A percentile compares a stretch with the other conserved stretches of the same genome.
These are phyloP conservation scores for Plectosphaerella cucumerina DNA, from an alignment of 2,329 filamentous ascomycete genomes.

Conservation along the genomic window DNA sequence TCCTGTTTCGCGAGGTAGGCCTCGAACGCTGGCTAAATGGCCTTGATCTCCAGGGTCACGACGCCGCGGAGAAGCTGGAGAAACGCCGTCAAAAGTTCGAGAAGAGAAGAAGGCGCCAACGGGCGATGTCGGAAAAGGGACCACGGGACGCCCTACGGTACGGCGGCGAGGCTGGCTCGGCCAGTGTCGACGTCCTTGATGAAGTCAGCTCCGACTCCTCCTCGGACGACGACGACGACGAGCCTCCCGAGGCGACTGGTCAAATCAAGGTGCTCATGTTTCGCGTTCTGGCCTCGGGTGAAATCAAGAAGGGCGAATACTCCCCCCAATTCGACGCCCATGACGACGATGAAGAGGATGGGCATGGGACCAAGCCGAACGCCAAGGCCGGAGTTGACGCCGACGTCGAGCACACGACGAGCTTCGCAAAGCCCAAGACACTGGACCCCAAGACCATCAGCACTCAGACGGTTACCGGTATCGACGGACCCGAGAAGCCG, in stretches of 20 bases:
- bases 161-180: conserved; percentile 69
- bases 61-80: conserved; percentile 85
- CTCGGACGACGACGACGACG: conserved; percentile 69
- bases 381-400: conserved; percentile 63
- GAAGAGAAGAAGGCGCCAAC: conserved; percentile 62
- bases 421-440: conserved; percentile 94
- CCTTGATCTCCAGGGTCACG: conserved; percentile 87
- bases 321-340: conserved; percentile 96
- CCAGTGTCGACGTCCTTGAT: conserved; percentile 64
- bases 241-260: conserved; percentile 87
- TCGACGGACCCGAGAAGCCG: conserved; percentile 91
- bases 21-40: conserved; percentile 96
- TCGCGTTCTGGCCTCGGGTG: conserved; percentile 87
- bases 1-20: conserved; percentile 94
- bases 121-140: conserved; percentile 29
- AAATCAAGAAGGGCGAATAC: conserved; percentile 97
- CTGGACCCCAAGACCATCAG: conserved; percentile 96
- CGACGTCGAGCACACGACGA: conserved; percentile 94
- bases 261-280: conserved; percentile 99
- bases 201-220: conserved; percentile 73
- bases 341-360: conserved; percentile 78
- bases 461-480: conserved; percentile 97
- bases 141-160: conserved; percentile 68
- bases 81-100: conserved; percentile 79
- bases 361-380: conserved; percentile 40